Percentiles rank a stretch among this genome's conserved stretches.
These are phyloP conservation scores for Cyberlindnera veronae DNA, from an alignment of 805 yeast genomes.

Conservation along the genomic window DNA sequence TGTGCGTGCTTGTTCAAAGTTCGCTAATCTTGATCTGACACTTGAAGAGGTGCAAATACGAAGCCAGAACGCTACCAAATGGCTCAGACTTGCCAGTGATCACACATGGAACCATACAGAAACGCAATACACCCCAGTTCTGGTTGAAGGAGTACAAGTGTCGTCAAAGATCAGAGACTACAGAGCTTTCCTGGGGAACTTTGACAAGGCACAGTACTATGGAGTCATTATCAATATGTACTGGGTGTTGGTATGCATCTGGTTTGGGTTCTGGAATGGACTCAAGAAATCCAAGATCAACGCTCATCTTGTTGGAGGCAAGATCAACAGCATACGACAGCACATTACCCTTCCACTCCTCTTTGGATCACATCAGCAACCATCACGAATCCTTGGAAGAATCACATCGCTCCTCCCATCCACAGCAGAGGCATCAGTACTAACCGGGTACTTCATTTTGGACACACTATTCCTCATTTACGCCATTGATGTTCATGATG, in stretches of 20 bases:
- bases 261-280: conserved; percentile 22
- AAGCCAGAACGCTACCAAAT: conserved; percentile 13
- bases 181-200: conserved; percentile 25
- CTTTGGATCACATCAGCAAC: conserved; percentile 21
- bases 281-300: conserved; percentile 15
- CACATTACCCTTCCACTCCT: conserved; percentile 20
- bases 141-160: conserved; percentile 10
- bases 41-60: conserved; percentile 7
- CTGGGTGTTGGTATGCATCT: conserved; percentile 15
- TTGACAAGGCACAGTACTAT: conserved; percentile 21
- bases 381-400: conserved; percentile 9
- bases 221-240: conserved; percentile 23
- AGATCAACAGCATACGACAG: conserved; percentile 17
- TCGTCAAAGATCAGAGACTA: conserved; percentile 20
- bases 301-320: conserved; percentile 12
- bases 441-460: conserved; percentile 30
- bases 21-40: conserved; percentile 7
- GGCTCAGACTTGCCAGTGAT: conserved; percentile 6
- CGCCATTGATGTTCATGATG: conserved; percentile 14
- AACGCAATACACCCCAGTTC: conserved; percentile 16
- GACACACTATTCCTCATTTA: conserved; percentile 13
- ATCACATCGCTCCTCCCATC: conserved; percentile 24
- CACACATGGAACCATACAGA: conserved; percentile 11
- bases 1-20: conserved; percentile 7
- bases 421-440: conserved; percentile 25